phyloP scores from a whole-genome alignment of 495 filamentous ascomycete genomes.

The Hypoxylon lenormandii region DNA sequence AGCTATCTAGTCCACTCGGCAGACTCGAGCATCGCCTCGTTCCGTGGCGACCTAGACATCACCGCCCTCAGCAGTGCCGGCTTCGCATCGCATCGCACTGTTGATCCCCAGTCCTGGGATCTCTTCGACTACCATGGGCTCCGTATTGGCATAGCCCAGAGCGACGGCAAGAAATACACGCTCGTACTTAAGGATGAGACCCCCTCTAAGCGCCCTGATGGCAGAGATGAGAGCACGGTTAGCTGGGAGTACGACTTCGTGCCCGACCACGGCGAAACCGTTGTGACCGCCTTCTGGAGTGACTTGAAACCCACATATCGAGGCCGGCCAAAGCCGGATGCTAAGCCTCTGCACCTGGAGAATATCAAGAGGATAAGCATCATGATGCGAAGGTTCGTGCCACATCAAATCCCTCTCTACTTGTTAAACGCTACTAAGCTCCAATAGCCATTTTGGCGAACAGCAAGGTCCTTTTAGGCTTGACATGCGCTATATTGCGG shows the following conservation, averaged over 20 bases:
- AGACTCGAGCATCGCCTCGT: conserved; percentile 55
- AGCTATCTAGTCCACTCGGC: conserved; percentile 62
- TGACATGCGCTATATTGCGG: conserved; percentile 56
- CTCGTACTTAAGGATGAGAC: conserved; percentile 77
- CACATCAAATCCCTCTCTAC: not conserved
- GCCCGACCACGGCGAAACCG: conserved; percentile 22
- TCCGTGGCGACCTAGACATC: conserved; percentile 78
- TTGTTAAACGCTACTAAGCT: conserved; percentile 7
- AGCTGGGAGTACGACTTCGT: conserved; percentile 69
- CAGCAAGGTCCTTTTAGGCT: conserved; percentile 77
- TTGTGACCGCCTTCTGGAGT: conserved; percentile 67
- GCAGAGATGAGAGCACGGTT: conserved; percentile 71
- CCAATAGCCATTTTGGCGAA: conserved; percentile 75
- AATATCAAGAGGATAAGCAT: conserved; percentile 74
- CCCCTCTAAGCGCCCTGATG: conserved; percentile 66
- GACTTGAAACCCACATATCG: conserved; percentile 78
- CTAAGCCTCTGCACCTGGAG: conserved; percentile 65
- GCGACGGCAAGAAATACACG: conserved; percentile 71
- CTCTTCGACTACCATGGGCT: conserved; percentile 68
- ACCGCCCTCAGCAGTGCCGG: conserved; percentile 82
- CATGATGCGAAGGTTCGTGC: conserved; percentile 79
- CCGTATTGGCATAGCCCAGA: conserved; percentile 31
- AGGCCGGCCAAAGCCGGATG: conserved; percentile 71
- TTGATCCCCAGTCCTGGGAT: conserved; percentile 65
- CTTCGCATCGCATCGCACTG: conserved; percentile 81